Evolutionary conservation across 495 filamentous ascomycete genomes (phyloP).

Genomic region (Antarctomyces pellizariae): DNA sequence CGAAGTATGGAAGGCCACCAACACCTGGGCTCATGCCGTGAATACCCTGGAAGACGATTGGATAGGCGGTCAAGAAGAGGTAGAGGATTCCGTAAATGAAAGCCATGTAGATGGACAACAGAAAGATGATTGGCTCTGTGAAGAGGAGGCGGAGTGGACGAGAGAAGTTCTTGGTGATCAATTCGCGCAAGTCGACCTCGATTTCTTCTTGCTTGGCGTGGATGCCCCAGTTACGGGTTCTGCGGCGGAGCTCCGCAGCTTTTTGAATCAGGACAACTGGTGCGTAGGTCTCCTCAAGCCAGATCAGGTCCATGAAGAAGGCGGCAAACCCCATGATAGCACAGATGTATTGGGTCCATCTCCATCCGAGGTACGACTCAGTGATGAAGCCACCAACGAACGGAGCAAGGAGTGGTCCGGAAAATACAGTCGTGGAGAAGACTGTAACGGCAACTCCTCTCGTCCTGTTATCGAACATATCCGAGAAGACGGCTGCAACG

Average conservation of each 20-base stretch:
- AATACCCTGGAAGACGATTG: conserved; percentile 51
- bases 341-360: conserved; percentile 58
- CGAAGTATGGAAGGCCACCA: conserved; percentile 55
- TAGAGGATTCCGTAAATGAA: conserved; percentile 70
- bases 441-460: conserved; percentile 63
- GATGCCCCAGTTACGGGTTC: conserved; percentile 81
- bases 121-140: conserved; percentile 54
- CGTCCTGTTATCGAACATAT: conserved; percentile 63
- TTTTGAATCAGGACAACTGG: conserved; percentile 58
- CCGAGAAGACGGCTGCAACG: conserved; percentile 70
- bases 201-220: conserved; percentile 89
- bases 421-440: conserved; percentile 69
- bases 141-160: conserved; percentile 61
- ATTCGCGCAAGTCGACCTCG: conserved; percentile 58
- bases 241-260: conserved; percentile 51
- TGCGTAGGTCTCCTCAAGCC: conserved; percentile 66
- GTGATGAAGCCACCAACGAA: conserved; percentile 74
- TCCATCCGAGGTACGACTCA: conserved; percentile 44
- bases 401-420: conserved; percentile 57
- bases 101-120: conserved; percentile 57
- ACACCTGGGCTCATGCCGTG: conserved; percentile 44
- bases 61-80: conserved; percentile 61
- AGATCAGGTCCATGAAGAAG: conserved; percentile 44
- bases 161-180: conserved; percentile 63
- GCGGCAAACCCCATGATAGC: conserved; percentile 55